Conservation (phyloP, 208 protist species). For the Acanthamoeba polyphaga region DNA sequence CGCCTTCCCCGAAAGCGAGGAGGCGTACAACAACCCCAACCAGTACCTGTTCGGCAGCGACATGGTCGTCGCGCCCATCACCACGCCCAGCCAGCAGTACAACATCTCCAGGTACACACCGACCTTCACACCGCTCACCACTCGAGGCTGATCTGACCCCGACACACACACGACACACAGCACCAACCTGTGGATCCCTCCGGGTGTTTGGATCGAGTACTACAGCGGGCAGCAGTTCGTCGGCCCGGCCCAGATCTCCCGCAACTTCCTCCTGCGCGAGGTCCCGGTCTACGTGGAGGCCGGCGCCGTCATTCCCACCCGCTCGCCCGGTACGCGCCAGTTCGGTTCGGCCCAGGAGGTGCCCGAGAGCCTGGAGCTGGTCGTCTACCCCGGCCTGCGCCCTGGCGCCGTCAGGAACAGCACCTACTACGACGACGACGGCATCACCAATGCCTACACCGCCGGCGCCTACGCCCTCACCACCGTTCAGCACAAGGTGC, state of each 20-base stretch:
- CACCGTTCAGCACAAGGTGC: not conserved
- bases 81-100: conserved; percentile 18
- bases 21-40: conserved; percentile 8
- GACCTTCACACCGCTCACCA: not conserved
- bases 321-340: conserved; percentile 50
- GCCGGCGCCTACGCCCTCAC: conserved; percentile 49
- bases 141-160: not conserved
- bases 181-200: conserved; percentile 11
- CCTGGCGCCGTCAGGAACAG: not conserved
- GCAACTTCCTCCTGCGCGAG: conserved; percentile 54
- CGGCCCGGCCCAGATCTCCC: conserved; percentile 18
- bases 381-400: not conserved
- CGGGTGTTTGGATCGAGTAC: conserved; percentile 40
- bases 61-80: conserved; percentile 51
- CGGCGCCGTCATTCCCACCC: conserved; percentile 44
- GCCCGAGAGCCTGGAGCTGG: conserved; percentile 41
- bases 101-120: conserved; percentile 10
- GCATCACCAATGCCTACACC: conserved; percentile 32
- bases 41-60: conserved; percentile 45
- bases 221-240: conserved; percentile 47
- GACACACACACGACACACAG: not conserved
- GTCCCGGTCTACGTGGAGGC: conserved; percentile 36
- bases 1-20: conserved; percentile 13
- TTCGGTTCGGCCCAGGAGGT: conserved; percentile 63
- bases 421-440: conserved; percentile 49